phyloP scores from a whole-genome alignment of 306 rosid genomes.

The Trichosanthes truncata region DNA sequence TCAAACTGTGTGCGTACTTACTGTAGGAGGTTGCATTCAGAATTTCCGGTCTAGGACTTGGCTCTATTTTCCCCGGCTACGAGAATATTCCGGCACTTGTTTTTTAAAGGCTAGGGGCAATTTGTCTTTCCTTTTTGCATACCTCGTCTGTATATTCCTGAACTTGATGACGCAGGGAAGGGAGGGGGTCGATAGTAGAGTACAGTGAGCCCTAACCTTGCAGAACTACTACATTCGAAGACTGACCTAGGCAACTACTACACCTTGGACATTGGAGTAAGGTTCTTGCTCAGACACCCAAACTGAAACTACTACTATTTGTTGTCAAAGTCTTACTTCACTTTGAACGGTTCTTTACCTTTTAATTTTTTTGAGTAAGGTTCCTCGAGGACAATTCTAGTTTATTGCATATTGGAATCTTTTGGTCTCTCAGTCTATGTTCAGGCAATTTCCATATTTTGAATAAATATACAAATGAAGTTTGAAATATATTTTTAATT shows the following conservation, averaged over 20 bases:
- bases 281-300: slow-evolving; percentile 32
- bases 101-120: slow-evolving; percentile 77
- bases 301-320: not conserved
- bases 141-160: slow-evolving; percentile 6
- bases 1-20: not conserved
- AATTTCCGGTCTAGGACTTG: slow-evolving; percentile 56
- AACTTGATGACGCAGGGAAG: slow-evolving; percentile 43
- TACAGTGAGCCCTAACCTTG: slow-evolving; percentile 66
- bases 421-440: not conserved
- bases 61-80: slow-evolving; percentile 64
- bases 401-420: not conserved
- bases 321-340: not conserved
- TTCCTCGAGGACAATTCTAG: not conserved
- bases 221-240: slow-evolving; percentile 63
- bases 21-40: slow-evolving; percentile 66
- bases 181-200: slow-evolving; percentile 72
- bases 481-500: not conserved
- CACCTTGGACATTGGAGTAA: slow-evolving; percentile 87
- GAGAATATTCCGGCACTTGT: slow-evolving; percentile 57
- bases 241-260: slow-evolving; percentile 63
- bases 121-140: not conserved
- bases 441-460: not conserved
- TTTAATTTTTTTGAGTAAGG: not conserved
- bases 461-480: not conserved
- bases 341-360: not conserved